These are phyloP conservation scores for Neurospora sublineolata DNA, from an alignment of 495 filamentous ascomycete genomes.

Conservation along the genomic window DNA sequence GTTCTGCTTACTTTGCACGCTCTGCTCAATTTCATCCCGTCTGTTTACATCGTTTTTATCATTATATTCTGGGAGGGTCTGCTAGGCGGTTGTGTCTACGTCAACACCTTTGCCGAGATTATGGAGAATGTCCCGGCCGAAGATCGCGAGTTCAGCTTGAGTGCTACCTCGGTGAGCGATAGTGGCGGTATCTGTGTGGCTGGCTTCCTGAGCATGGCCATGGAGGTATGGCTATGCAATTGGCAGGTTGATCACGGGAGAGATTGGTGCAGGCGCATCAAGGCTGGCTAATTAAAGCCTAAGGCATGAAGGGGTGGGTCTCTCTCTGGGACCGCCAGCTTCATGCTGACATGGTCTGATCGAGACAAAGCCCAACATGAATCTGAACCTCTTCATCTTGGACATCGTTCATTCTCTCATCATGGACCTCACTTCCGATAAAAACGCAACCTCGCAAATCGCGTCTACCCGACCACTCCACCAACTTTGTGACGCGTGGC, in stretches of 20 bases:
- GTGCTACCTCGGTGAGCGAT: conserved; percentile 86
- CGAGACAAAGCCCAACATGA: not conserved
- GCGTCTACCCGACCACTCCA: not conserved
- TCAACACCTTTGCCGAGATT: conserved; percentile 91
- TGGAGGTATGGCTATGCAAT: conserved; percentile 71
- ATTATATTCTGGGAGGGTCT: conserved; percentile 95
- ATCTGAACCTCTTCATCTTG: not conserved
- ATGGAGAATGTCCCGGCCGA: conserved; percentile 60
- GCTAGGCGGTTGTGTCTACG: conserved; percentile 82
- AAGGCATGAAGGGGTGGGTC: not conserved
- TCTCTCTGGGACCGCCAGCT: not conserved
- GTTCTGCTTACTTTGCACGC: conserved; percentile 62
- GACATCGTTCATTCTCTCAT: not conserved
- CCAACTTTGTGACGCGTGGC: not conserved
- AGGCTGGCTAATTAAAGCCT: conserved; percentile 7
- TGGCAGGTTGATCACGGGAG: conserved; percentile 70
- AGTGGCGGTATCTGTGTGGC: conserved; percentile 84
- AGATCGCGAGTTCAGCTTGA: conserved; percentile 83
- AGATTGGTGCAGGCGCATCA: conserved; percentile 55
- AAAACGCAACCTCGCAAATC: not conserved
- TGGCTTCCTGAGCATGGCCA: conserved; percentile 70
- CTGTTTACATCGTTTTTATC: conserved; percentile 67
- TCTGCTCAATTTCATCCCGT: conserved; percentile 67
- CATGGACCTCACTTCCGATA: not conserved
- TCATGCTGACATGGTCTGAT: not conserved